phyloP scores from a whole-genome alignment of 2,329 filamentous ascomycete genomes.

The Uncinocarpus reesii region DNA sequence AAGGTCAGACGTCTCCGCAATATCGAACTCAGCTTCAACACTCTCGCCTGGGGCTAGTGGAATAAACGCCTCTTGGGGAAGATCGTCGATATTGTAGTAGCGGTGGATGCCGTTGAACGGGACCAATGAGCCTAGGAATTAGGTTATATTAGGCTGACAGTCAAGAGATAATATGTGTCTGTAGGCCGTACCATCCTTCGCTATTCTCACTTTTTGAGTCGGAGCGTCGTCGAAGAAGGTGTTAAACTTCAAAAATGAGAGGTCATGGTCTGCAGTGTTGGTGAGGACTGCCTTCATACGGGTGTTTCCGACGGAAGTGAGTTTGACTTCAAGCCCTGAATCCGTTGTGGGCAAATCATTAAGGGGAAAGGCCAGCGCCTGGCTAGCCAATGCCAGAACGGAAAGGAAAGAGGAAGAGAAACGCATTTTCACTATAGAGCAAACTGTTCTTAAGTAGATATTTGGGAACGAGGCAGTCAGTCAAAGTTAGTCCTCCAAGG shows the following conservation, averaged over 20 bases:
- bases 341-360: constrained; percentile 17
- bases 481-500: no score
- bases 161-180: background rate
- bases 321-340: constrained; percentile 25
- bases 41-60: constrained; percentile 24
- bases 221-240: constrained; percentile 29
- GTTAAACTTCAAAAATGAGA: constrained; percentile 31
- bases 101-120: constrained; percentile 27
- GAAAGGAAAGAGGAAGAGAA: constrained; percentile 2
- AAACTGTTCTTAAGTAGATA: no score
- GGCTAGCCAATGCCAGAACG: constrained; percentile 1
- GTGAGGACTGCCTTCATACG: constrained; percentile 30
- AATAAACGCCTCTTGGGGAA: constrained; percentile 25
- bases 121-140: constrained; percentile 22
- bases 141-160: constrained; percentile 5
- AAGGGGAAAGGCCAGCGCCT: constrained; percentile 5
- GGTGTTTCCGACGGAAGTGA: constrained; percentile 26
- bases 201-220: constrained; percentile 30
- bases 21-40: constrained; percentile 27
- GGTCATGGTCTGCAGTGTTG: constrained; percentile 26
- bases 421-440: background rate
- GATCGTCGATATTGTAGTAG: constrained; percentile 22
- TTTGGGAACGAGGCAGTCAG: no score
- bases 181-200: constrained; percentile 23
- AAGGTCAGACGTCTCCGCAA: constrained; percentile 34